These are phyloP conservation scores for Fusarium pseudocircinatum DNA, from an alignment of 2,329 filamentous ascomycete genomes.

Conservation along the genomic window DNA sequence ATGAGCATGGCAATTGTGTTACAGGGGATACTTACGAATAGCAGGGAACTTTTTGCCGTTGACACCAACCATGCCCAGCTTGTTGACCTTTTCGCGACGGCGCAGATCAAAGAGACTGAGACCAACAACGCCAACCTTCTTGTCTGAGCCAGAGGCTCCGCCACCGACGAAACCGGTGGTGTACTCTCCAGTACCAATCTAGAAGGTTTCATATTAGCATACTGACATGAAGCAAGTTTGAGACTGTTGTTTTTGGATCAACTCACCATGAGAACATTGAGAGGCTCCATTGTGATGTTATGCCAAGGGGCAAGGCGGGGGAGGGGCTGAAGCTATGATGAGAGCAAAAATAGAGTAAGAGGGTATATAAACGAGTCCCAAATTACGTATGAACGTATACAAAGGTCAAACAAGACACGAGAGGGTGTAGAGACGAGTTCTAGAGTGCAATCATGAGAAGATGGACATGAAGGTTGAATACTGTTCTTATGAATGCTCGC, in stretches of 20 bases:
- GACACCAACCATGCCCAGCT: conserved; percentile 88
- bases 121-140: conserved; percentile 94
- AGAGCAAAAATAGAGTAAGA: conserved; percentile 2
- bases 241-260: too few relatives aligned
- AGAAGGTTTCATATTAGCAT: conserved; percentile 6
- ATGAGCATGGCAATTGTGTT: background rate
- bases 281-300: conserved; percentile 60
- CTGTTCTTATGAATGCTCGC: conserved; percentile 35
- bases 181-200: conserved; percentile 95
- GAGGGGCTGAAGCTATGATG: conserved; percentile 38
- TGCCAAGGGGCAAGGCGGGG: conserved; percentile 30
- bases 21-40: conserved; percentile 70
- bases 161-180: conserved; percentile 93
- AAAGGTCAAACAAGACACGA: background rate
- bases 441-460: conserved; percentile 14
- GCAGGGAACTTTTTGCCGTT: conserved; percentile 91
- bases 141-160: conserved; percentile 86
- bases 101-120: conserved; percentile 90
- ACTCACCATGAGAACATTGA: conserved; percentile 75
- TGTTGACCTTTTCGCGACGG: conserved; percentile 85
- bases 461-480: conserved; percentile 22
- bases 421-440: background rate
- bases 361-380: background rate
- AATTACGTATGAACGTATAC: background rate
- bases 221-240: too few relatives aligned